Base-by-base conservation (phyloP, 2,329 filamentous ascomycete genomes). In the Daldinia eschscholtzii region DNA sequence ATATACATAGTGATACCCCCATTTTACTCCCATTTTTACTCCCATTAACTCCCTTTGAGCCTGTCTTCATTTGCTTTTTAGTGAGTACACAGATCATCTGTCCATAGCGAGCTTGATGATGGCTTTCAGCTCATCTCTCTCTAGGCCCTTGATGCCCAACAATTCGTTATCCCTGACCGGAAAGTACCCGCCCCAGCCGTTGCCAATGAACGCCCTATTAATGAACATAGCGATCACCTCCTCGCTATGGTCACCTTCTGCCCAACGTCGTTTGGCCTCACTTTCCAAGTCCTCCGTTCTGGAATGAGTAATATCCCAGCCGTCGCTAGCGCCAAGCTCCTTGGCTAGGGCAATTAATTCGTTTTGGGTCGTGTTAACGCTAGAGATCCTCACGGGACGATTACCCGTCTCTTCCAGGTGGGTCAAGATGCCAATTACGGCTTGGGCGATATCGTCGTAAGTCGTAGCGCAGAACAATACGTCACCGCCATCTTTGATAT, bases 201-300 rank as follows among this genome's bases (percentile, higher is more conserved):
- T 62, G 6, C 70, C 70, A 41, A 72, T 72, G 61, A 72, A 72
- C 15, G 70, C 70, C 20, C 70, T 63, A 61, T 72, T 72, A 41
- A 72, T 72, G 48, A 72, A 72, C 70, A 72, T 72, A 15, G 70
- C 68, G 59, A 72, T 72, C 58, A 71, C 68, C 58, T 71, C 70
- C 41, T 72, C 70, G 70, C 70, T 71, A 66, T 70, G 70, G 30
- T 72, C 70, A 65, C 70, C 70, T 55, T 70, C 68, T 50, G 68
- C 56, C 70, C 70, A 72, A 23, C 70, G 70, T 41, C 63, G 57
- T 18, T 68, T 35, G 0, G 70, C 70, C 44, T 72, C 65, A 10
- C 33, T 63, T 57, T 72, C 70, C 59, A 72, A 26, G 42, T 70
- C 33, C 50, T 69, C 70, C 35, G 70, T 72, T 26, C 60, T 37